These are phyloP conservation scores for Nelumbo lutea DNA, from an alignment of 164 flowering plant genomes.

Conservation along the genomic window DNA sequence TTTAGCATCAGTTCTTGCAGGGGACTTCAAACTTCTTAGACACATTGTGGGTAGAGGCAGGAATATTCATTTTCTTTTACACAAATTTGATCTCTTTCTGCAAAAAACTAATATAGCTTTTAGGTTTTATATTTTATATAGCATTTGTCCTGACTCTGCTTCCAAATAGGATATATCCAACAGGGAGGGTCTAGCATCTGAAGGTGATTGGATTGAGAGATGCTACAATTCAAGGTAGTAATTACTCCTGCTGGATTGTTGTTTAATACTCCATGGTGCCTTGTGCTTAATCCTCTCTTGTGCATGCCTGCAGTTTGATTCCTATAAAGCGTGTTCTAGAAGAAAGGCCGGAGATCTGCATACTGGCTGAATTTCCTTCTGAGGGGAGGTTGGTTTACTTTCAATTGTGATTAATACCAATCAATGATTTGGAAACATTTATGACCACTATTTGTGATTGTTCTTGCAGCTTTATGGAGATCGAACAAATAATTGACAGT, in stretches of 20 bases:
- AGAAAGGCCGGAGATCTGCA: conserved; percentile 58
- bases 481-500: conserved; percentile 51
- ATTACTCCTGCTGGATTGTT: conserved; percentile 3
- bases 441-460: conserved; percentile 6
- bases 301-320: conserved; percentile 40
- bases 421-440: neutral
- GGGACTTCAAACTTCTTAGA: conserved; percentile 64
- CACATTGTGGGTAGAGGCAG: conserved; percentile 55
- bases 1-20: conserved; percentile 50
- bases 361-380: conserved; percentile 77
- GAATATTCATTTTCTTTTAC: neutral
- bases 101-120: neutral
- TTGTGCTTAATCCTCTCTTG: neutral
- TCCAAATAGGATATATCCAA: conserved; percentile 76
- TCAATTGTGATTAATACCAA: conserved; percentile 3
- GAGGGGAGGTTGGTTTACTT: conserved; percentile 55
- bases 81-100: neutral
- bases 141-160: neutral
- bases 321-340: conserved; percentile 47
- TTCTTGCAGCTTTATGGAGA: conserved; percentile 45
- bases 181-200: conserved; percentile 84
- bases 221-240: conserved; percentile 54
- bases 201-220: conserved; percentile 64
- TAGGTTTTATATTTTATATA: neutral
- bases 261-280: neutral